Conservation (phyloP, 2,329 filamentous ascomycete species). For the Aspergillus calidoustus region DNA sequence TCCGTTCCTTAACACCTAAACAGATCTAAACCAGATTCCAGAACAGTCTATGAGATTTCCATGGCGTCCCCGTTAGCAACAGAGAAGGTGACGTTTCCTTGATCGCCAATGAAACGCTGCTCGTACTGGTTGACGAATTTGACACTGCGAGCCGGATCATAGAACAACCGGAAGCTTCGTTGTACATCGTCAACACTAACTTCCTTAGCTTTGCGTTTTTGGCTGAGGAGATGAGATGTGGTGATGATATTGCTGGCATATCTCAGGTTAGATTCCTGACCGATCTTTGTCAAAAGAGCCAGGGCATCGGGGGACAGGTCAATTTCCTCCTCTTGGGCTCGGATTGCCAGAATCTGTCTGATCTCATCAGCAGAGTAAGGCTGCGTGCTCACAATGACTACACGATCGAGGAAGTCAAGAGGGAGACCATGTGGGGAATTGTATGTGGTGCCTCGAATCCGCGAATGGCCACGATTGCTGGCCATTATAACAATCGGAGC, state of each 20-base stretch:
- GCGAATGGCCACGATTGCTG: conserved; percentile 89
- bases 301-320: conserved; percentile 89
- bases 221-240: conserved; percentile 83
- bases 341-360: conserved; percentile 87
- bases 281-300: conserved; percentile 92
- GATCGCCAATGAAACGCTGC: conserved; percentile 88
- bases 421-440: conserved; percentile 91
- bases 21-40: conserved; percentile 12
- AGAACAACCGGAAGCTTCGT: conserved; percentile 91
- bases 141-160: conserved; percentile 84
- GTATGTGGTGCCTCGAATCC: conserved; percentile 92
- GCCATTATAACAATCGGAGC: conserved; percentile 99
- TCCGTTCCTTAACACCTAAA: conserved; percentile 21
- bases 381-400: conserved; percentile 95
- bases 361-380: conserved; percentile 83
- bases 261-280: conserved; percentile 84
- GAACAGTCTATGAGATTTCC: conserved; percentile 62
- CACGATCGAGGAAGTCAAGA: conserved; percentile 92
- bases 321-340: conserved; percentile 94
- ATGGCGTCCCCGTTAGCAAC: conserved; percentile 65
- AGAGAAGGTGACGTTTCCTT: conserved; percentile 77
- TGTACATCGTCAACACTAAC: conserved; percentile 88
- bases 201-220: conserved; percentile 83
- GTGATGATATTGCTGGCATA: conserved; percentile 99
- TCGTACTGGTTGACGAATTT: conserved; percentile 90